These are phyloP conservation scores for Phytophthora tubulina DNA, from an alignment of 352 stramenopile species.

Conservation along the genomic window DNA sequence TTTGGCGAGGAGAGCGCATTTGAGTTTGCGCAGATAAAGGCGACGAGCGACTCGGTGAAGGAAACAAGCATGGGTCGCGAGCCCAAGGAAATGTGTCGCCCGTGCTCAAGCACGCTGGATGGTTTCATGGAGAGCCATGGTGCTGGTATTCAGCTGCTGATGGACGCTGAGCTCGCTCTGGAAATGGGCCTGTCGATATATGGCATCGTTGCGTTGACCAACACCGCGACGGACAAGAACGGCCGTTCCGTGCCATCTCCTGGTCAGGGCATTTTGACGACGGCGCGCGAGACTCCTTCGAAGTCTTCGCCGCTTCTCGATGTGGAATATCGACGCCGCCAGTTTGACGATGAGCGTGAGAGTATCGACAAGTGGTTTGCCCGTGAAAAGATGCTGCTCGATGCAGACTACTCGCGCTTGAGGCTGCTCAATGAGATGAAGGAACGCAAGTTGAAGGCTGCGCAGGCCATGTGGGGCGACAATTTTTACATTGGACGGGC, in stretches of 20 bases:
- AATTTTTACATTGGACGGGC: slow-evolving; percentile 65
- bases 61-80: slow-evolving; percentile 81
- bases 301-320: slow-evolving; percentile 70
- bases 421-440: slow-evolving; percentile 73
- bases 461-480: slow-evolving; percentile 75
- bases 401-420: slow-evolving; percentile 48
- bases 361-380: slow-evolving; percentile 79
- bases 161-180: slow-evolving; percentile 87
- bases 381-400: slow-evolving; percentile 58
- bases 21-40: slow-evolving; percentile 93
- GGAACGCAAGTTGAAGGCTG: slow-evolving; percentile 70
- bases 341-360: slow-evolving; percentile 80
- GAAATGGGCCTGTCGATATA: slow-evolving; percentile 92
- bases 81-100: slow-evolving; percentile 86
- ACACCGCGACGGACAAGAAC: slow-evolving; percentile 91
- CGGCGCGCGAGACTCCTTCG: slow-evolving; percentile 62
- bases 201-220: slow-evolving; percentile 83
- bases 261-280: slow-evolving; percentile 89
- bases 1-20: slow-evolving; percentile 88
- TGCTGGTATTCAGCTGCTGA: slow-evolving; percentile 89
- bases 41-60: slow-evolving; percentile 88
- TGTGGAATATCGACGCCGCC: slow-evolving; percentile 72
- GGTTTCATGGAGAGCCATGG: slow-evolving; percentile 93
- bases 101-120: slow-evolving; percentile 77
- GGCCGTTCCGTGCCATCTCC: slow-evolving; percentile 85